Conservation (phyloP, 495 filamentous ascomycete species). For the Penicillium fimorum region DNA sequence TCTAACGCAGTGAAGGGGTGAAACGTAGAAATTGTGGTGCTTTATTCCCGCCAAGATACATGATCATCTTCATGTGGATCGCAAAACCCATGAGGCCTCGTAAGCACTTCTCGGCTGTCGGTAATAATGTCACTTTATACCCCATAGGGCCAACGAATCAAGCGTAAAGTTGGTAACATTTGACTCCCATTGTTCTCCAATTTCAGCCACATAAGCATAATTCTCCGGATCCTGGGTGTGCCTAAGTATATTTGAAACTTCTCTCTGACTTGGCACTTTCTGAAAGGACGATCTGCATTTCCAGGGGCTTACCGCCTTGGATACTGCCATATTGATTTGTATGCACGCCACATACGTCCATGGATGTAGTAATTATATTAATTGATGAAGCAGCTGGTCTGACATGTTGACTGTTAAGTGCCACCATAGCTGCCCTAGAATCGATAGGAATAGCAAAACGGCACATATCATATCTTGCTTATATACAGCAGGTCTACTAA, state of each 20-base stretch:
- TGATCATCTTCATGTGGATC: neutral
- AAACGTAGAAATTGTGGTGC: conserved; percentile 6
- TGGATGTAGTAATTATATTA: neutral
- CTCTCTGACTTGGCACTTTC: neutral
- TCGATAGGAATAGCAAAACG: neutral
- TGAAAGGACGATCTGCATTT: neutral
- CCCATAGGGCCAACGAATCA: neutral
- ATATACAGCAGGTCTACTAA: neutral
- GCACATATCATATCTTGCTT: neutral
- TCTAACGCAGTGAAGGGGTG: conserved; percentile 2
- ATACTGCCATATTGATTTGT: neutral
- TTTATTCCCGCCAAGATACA: neutral
- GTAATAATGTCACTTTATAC: neutral
- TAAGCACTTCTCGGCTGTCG: neutral
- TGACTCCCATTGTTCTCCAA: neutral
- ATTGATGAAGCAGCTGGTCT: neutral
- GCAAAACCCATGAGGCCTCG: conserved; percentile 6
- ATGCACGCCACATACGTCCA: no score
- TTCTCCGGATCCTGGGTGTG: neutral
- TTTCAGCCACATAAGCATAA: neutral
- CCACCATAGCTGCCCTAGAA: neutral
- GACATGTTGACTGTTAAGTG: neutral
- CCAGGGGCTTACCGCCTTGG: neutral
- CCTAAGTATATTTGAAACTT: neutral
- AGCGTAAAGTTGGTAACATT: neutral